Conservation (phyloP, 176 grass and related monocot species). For the Elymus sibiricus region DNA sequence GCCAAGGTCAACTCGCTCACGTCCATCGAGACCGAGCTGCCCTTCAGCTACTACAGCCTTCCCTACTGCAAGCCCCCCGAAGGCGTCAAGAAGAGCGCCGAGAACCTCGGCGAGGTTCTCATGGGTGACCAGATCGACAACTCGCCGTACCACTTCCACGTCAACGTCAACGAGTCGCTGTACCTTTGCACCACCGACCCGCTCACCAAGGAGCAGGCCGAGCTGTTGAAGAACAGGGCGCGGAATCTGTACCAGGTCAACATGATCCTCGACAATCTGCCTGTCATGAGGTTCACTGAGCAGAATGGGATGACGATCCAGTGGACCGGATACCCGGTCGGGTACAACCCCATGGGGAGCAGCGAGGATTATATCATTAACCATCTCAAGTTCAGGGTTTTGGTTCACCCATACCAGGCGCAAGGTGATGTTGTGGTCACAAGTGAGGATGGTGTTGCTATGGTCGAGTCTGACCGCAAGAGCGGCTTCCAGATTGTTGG, state of each 20-base stretch:
- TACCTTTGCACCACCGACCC: slow-evolving; percentile 75
- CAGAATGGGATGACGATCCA: slow-evolving; percentile 59
- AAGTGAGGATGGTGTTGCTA: slow-evolving; percentile 60
- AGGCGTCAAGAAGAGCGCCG: slow-evolving; percentile 72
- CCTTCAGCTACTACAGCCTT: slow-evolving; percentile 78
- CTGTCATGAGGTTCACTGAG: slow-evolving; percentile 56
- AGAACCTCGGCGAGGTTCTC: slow-evolving; percentile 83
- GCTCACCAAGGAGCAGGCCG: slow-evolving; percentile 57
- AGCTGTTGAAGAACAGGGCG: slow-evolving; percentile 60
- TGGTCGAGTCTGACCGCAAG: slow-evolving; percentile 56
- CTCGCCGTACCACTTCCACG: slow-evolving; percentile 62
- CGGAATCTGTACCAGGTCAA: slow-evolving; percentile 79
- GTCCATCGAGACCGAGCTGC: slow-evolving; percentile 78
- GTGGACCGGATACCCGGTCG: slow-evolving; percentile 71
- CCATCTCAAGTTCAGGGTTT: slow-evolving; percentile 75
- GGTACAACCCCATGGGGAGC: slow-evolving; percentile 56
- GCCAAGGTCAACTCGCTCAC: slow-evolving; percentile 87
- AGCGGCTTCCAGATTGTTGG: slow-evolving; percentile 77
- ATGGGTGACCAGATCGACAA: slow-evolving; percentile 91
- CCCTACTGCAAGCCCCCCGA: slow-evolving; percentile 65
- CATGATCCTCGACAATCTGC: slow-evolving; percentile 80
- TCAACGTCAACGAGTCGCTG: slow-evolving; percentile 61
- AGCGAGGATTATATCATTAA: slow-evolving; percentile 71
- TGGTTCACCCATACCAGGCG: slow-evolving; percentile 61
- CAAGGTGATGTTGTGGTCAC: slow-evolving; percentile 52